Percentiles rank a stretch among this genome's conserved stretches.
Conservation (phyloP, 257 asterid genomes). For the Rhazya stricta region DNA sequence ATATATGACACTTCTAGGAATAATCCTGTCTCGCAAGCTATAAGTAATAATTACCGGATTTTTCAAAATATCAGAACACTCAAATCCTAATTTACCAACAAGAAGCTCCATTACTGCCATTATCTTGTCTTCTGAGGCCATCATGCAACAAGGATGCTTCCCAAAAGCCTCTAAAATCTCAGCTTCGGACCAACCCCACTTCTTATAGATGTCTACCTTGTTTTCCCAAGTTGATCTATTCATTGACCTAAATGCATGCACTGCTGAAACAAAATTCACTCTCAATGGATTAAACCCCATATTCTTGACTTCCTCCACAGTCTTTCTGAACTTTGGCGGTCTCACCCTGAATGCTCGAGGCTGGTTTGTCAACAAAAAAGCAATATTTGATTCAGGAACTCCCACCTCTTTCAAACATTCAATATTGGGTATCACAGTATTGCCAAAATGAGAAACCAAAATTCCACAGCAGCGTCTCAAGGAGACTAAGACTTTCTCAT, state of each 20-base stretch:
- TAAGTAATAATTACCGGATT: not conserved
- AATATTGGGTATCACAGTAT: not conserved
- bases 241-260: conserved; percentile 5
- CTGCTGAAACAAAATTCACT: conserved; percentile 5
- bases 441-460: not conserved
- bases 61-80: not conserved
- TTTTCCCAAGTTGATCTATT: conserved; percentile 23
- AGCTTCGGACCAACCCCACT: conserved; percentile 28
- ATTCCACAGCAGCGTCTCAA: not conserved
- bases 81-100: conserved; percentile 14
- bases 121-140: conserved; percentile 19
- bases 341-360: not conserved
- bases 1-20: conserved; percentile 21
- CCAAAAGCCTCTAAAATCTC: conserved; percentile 21
- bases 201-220: conserved; percentile 27
- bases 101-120: conserved; percentile 10
- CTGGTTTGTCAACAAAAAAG: not conserved
- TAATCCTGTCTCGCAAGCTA: conserved; percentile 19
- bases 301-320: conserved; percentile 11
- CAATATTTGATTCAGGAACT: conserved; percentile 3
- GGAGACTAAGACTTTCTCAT: not conserved
- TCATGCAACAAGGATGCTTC: conserved; percentile 21
- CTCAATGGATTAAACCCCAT: conserved; percentile 13
- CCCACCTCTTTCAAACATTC: too few relatives aligned
- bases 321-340: not conserved